phyloP scores from a whole-genome alignment of 2,329 filamentous ascomycete genomes.

The Aspergillus cejpii region DNA sequence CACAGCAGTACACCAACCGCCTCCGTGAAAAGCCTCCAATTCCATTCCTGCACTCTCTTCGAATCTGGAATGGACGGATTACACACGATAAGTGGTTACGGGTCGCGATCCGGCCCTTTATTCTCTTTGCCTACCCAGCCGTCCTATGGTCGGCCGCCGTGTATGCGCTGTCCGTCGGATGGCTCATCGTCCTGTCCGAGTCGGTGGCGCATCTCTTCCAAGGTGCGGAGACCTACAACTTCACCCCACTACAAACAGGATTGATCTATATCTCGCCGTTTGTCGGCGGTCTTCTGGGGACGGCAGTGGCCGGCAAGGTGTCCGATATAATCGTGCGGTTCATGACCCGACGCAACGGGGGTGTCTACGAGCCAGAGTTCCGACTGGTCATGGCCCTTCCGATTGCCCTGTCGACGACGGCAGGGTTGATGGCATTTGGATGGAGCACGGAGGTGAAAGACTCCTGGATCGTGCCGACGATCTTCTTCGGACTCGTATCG shows the following conservation, averaged over 20 bases:
- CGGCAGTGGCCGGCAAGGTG: constrained; percentile 79
- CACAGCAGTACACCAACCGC: constrained; percentile 59
- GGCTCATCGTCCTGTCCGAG: constrained; percentile 92
- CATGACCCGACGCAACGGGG: constrained; percentile 81
- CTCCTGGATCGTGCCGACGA: constrained; percentile 81
- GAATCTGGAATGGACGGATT: constrained; percentile 70
- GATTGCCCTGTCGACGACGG: constrained; percentile 67
- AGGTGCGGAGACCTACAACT: constrained; percentile 64
- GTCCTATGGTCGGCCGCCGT: constrained; percentile 82
- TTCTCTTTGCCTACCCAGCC: constrained; percentile 79
- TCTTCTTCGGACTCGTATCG: constrained; percentile 87
- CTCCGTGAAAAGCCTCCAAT: constrained; percentile 61
- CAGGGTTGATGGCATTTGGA: constrained; percentile 93
- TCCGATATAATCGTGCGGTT: constrained; percentile 76
- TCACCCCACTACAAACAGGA: constrained; percentile 71
- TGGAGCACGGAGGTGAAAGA: constrained; percentile 74
- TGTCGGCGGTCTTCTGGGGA: constrained; percentile 81
- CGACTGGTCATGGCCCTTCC: constrained; percentile 81
- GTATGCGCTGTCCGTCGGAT: constrained; percentile 83
- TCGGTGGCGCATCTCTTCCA: constrained; percentile 76
- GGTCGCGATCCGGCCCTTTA: constrained; percentile 70
- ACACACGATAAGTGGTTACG: constrained; percentile 71
- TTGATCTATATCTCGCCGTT: constrained; percentile 88
- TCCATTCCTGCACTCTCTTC: constrained; percentile 67
- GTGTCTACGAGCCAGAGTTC: constrained; percentile 92